A percentile compares a stretch with the other conserved stretches of the same genome.
Evolutionary conservation across 257 asterid species (phyloP).

Genomic region (Salvia miltiorrhiza): DNA sequence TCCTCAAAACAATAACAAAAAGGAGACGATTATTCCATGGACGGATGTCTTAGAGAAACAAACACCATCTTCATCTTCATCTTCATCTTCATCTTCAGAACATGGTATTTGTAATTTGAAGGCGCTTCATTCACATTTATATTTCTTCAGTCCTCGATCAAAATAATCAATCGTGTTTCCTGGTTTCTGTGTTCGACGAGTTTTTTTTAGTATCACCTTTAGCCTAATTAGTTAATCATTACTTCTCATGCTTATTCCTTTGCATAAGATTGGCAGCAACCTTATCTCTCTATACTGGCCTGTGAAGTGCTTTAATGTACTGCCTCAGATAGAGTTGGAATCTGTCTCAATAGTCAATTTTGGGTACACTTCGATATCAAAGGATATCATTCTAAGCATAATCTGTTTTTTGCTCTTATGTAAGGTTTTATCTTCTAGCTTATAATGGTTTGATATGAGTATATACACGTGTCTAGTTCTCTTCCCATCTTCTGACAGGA

Average conservation of each 20-base stretch:
- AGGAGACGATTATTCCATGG: slow-evolving; percentile 71
- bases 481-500: not conserved
- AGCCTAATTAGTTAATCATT: not conserved
- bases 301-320: not conserved
- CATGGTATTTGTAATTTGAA: slow-evolving; percentile 32
- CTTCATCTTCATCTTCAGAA: slow-evolving; percentile 34
- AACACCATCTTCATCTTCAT: slow-evolving; percentile 27
- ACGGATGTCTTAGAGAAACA: slow-evolving; percentile 67
- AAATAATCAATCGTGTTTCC: not conserved
- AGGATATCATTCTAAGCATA: slow-evolving; percentile 1
- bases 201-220: not conserved
- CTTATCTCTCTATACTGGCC: not conserved
- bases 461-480: not conserved
- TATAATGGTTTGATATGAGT: not conserved
- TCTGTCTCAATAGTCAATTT: not conserved
- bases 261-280: not conserved
- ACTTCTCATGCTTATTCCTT: not conserved
- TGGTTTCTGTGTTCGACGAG: not conserved
- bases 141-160: not conserved
- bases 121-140: slow-evolving; percentile 8
- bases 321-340: not conserved
- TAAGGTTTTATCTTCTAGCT: not conserved
- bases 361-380: not conserved
- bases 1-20: slow-evolving; percentile 58
- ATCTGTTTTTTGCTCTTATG: not conserved